phyloP scores from a whole-genome alignment of 164 flowering plant genomes.

The Malania oleifera region DNA sequence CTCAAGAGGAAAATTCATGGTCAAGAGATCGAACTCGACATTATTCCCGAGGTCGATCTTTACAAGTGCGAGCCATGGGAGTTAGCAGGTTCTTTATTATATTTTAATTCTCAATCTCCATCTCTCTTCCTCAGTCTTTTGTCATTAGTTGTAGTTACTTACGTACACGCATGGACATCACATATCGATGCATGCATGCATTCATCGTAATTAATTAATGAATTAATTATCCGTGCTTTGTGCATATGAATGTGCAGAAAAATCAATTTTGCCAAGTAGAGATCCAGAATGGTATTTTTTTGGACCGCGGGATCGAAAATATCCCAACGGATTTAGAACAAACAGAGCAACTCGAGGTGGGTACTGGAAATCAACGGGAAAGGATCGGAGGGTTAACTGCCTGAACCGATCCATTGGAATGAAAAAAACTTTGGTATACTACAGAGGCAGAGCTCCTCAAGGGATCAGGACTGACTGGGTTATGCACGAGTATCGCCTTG shows the following conservation, averaged over 20 bases:
- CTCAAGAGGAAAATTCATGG: slow-evolving; percentile 83
- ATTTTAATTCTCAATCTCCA: neutral
- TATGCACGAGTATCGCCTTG: slow-evolving; percentile 87
- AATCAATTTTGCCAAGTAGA: slow-evolving; percentile 81
- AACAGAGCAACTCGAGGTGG: slow-evolving; percentile 86
- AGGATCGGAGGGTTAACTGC: slow-evolving; percentile 60
- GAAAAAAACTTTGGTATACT: slow-evolving; percentile 82
- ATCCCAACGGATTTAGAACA: slow-evolving; percentile 85
- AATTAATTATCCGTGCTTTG: too few species aligned
- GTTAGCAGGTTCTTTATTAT: slow-evolving; percentile 43
- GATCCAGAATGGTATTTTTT: slow-evolving; percentile 97
- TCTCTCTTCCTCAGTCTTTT: neutral
- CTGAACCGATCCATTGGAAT: slow-evolving; percentile 73
- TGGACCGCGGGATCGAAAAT: slow-evolving; percentile 81
- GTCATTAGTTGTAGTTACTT: neutral
- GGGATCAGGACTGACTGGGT: slow-evolving; percentile 86
- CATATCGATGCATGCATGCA: too few species aligned
- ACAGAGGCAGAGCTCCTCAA: slow-evolving; percentile 77
- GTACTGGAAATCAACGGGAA: slow-evolving; percentile 92
- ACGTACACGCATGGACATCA: neutral
- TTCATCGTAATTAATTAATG: neutral
- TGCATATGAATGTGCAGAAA: too few species aligned
- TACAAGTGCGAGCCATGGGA: slow-evolving; percentile 99
- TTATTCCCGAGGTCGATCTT: slow-evolving; percentile 89
- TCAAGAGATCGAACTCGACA: slow-evolving; percentile 75